phyloP scores from a whole-genome alignment of 2,329 filamentous ascomycete genomes.

The Curvularia lunata region DNA sequence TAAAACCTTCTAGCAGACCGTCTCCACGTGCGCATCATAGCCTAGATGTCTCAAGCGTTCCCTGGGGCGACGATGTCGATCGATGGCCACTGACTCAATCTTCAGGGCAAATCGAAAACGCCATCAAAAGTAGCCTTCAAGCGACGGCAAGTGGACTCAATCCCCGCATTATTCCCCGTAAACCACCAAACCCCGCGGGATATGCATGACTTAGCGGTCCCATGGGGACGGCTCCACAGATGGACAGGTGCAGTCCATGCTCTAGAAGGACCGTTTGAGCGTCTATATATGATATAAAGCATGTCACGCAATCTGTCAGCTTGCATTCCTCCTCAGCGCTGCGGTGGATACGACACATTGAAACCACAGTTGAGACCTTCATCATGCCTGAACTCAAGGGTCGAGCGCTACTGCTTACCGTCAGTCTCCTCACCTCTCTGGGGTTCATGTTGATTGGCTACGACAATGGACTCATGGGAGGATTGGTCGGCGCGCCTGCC shows the following conservation, averaged over 20 bases:
- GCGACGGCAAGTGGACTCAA: neutral
- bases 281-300: neutral
- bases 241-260: neutral
- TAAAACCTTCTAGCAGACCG: neutral
- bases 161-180: neutral
- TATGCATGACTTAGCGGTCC: slow-evolving; percentile 9
- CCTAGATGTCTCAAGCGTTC: neutral
- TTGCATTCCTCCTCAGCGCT: neutral
- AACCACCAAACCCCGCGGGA: slow-evolving; percentile 13
- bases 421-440: slow-evolving; percentile 26
- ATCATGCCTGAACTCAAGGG: slow-evolving; percentile 26
- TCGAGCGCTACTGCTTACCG: slow-evolving; percentile 24
- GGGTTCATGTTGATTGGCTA: slow-evolving; percentile 54
- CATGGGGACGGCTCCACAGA: slow-evolving; percentile 9
- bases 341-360: neutral
- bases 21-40: neutral
- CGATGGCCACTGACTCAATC: neutral
- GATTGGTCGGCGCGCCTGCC: slow-evolving; percentile 69
- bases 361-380: slow-evolving; percentile 1
- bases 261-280: neutral
- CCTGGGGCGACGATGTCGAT: neutral
- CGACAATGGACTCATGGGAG: slow-evolving; percentile 72
- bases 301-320: neutral
- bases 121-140: neutral
- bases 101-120: neutral